phyloP scores from a whole-genome alignment of 305 asterid genomes.

The Solanum hybrid region DNA sequence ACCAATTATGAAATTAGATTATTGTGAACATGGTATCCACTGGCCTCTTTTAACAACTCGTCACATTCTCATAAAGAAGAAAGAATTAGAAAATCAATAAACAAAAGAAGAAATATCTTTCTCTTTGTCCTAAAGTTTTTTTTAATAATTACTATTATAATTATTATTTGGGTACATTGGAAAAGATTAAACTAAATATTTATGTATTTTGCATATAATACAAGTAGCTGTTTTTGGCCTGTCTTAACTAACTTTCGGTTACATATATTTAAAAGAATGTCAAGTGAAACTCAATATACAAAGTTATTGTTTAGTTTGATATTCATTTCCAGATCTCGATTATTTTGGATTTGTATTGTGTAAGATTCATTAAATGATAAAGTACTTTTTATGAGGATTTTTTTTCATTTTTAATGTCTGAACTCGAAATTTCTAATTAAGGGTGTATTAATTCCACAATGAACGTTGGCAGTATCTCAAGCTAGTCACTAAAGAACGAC shows the following conservation, averaged over 20 bases:
- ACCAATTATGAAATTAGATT: neutral
- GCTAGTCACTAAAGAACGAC: neutral
- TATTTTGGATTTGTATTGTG: fast-evolving
- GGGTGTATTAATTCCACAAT: neutral
- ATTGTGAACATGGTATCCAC: conserved; percentile 9
- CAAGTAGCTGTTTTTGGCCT: neutral
- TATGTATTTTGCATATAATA: neutral
- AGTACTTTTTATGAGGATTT: too few relatives aligned
- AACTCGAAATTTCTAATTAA: neutral
- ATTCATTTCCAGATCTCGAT: neutral
- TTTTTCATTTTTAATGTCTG: too few relatives aligned
- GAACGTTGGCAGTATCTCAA: neutral
- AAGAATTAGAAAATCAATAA: neutral
- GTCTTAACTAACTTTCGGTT: conserved; percentile 1
- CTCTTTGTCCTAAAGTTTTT: neutral
- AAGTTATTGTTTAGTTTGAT: neutral
- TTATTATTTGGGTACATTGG: neutral
- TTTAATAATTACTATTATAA: neutral
- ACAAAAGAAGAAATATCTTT: neutral
- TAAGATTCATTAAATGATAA: neutral
- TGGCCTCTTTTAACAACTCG: neutral
- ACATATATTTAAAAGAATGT: neutral
- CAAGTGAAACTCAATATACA: neutral
- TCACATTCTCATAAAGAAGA: neutral
- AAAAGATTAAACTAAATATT: neutral